Conservation (phyloP, 768 basidiomycete species). For the Porphyrellus cyaneotinctus region DNA sequence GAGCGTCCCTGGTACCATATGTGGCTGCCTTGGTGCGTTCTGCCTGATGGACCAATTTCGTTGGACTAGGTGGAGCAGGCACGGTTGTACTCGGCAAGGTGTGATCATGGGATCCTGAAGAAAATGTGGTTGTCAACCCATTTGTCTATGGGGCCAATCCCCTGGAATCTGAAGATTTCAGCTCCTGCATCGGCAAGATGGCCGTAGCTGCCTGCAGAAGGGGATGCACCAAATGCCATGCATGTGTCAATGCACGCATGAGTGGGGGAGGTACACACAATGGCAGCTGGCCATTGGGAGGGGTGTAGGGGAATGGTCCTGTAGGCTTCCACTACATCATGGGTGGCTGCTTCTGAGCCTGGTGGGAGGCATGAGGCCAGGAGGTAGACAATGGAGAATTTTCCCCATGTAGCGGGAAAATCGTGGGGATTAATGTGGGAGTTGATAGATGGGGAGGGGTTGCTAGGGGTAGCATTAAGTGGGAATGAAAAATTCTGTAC, state of each 20-base stretch:
- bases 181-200: constrained; percentile 7
- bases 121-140: constrained; percentile 7
- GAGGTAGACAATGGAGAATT: neutral
- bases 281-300: neutral
- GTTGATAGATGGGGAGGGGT: neutral
- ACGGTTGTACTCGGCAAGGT: no score
- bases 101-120: neutral
- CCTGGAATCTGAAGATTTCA: neutral
- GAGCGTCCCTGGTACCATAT: no score
- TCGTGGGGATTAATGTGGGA: neutral
- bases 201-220: constrained; percentile 3
- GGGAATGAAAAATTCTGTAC: neutral
- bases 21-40: no score
- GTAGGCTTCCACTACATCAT: neutral
- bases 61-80: no score
- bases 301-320: neutral
- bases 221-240: neutral
- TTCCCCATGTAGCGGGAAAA: neutral
- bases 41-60: neutral
- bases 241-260: neutral
- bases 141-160: neutral
- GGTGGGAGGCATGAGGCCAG: neutral
- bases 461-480: neutral
- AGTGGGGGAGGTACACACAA: neutral
- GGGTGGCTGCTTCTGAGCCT: neutral